phyloP scores from a whole-genome alignment of 495 filamentous ascomycete genomes.

The Penicillium nucicola region DNA sequence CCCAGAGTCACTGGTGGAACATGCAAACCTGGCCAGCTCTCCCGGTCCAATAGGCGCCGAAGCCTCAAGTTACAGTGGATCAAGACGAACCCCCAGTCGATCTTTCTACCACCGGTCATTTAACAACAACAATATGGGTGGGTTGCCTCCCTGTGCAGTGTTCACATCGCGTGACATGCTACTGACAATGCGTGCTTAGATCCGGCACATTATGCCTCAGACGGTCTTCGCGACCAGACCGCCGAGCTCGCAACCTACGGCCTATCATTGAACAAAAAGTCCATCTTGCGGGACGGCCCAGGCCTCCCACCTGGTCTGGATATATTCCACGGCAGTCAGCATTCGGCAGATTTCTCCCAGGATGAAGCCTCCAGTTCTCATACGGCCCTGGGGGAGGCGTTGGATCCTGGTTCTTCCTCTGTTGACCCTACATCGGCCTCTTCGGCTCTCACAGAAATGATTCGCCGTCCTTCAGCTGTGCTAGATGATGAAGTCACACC shows the following conservation, averaged over 20 bases:
- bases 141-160: constrained; percentile 15
- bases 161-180: neutral
- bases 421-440: constrained; percentile 18
- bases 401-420: constrained; percentile 8
- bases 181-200: constrained; percentile 35
- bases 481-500: constrained; percentile 21
- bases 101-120: constrained; percentile 78
- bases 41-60: constrained; percentile 32
- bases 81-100: constrained; percentile 65
- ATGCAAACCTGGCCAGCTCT: constrained; percentile 31
- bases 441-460: constrained; percentile 63
- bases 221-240: constrained; percentile 83
- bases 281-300: constrained; percentile 31
- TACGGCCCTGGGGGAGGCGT: constrained; percentile 5
- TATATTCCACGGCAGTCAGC: constrained; percentile 26
- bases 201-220: constrained; percentile 65
- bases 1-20: constrained; percentile 27
- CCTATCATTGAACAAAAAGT: constrained; percentile 52
- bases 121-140: constrained; percentile 60
- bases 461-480: constrained; percentile 50
- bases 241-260: constrained; percentile 85
- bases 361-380: constrained; percentile 16
- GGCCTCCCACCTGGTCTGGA: constrained; percentile 34
- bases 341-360: constrained; percentile 7
- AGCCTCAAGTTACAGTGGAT: constrained; percentile 33